These are phyloP conservation scores for Micromonas pusilla DNA, from an alignment of 139 green algal genomes.

Conservation along the genomic window DNA sequence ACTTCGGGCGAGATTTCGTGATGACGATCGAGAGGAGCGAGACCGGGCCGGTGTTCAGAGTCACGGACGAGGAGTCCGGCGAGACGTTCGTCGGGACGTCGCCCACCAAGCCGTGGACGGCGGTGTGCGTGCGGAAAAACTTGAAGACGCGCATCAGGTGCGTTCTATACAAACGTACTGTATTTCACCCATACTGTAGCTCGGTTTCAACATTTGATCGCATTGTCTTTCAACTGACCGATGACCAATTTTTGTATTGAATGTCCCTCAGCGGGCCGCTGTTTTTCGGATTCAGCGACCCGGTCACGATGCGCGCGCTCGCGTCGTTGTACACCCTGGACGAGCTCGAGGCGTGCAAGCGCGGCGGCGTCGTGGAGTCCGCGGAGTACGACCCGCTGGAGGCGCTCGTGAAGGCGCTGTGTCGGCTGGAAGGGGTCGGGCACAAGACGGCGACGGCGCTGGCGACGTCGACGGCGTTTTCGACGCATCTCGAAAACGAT, in stretches of 20 bases:
- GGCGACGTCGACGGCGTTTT: neutral
- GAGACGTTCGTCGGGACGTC: slow-evolving; percentile 35
- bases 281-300: slow-evolving; percentile 50
- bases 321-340: slow-evolving; percentile 34
- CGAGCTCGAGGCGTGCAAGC: slow-evolving; percentile 36
- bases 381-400: slow-evolving; percentile 14
- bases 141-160: slow-evolving; percentile 48
- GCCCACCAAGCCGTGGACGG: slow-evolving; percentile 49
- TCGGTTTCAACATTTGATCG: too few species aligned
- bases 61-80: slow-evolving; percentile 24
- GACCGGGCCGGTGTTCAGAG: slow-evolving; percentile 38
- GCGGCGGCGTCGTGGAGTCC: slow-evolving; percentile 23
- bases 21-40: slow-evolving; percentile 40
- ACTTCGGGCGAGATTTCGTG: slow-evolving; percentile 40
- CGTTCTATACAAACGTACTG: too few species aligned
- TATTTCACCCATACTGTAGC: too few species aligned
- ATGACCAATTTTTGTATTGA: too few species aligned
- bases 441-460: neutral
- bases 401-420: slow-evolving; percentile 36
- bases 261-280: slow-evolving; percentile 46
- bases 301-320: slow-evolving; percentile 41
- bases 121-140: slow-evolving; percentile 41
- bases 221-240: too few species aligned
- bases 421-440: slow-evolving; percentile 39
- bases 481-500: too few species aligned